phyloP scores from a whole-genome alignment of 1,284 basidiomycete species.

The Veloboletus limbatus region DNA sequence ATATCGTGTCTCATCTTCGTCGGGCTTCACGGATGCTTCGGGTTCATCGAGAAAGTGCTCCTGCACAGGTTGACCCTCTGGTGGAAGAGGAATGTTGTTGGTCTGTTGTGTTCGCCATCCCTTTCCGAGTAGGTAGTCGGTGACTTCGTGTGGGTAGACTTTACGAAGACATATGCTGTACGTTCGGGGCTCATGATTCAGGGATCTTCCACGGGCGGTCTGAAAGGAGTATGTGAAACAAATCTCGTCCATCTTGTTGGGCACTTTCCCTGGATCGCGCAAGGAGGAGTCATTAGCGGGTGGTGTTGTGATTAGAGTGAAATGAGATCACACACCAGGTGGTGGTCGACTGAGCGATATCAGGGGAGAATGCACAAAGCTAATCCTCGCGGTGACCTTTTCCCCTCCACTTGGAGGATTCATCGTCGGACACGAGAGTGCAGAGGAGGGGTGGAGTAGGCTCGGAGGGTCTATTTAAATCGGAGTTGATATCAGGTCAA shows the following conservation, averaged over 20 bases:
- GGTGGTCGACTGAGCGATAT: constrained; percentile 28
- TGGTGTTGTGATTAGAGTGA: background rate
- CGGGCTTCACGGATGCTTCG: constrained; percentile 31
- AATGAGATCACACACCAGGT: constrained; percentile 18
- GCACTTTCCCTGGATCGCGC: constrained; percentile 46
- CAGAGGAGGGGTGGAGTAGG: too few species aligned
- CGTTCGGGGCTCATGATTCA: constrained; percentile 57
- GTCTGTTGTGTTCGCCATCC: constrained; percentile 24
- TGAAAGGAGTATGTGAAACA: constrained; percentile 74
- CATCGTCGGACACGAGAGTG: constrained; percentile 12
- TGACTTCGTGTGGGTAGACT: constrained; percentile 70
- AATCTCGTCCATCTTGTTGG: constrained; percentile 63
- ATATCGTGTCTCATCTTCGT: constrained; percentile 42
- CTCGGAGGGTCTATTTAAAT: constrained; percentile 11
- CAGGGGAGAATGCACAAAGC: constrained; percentile 24
- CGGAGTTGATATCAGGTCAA: constrained; percentile 22
- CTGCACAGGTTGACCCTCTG: constrained; percentile 52
- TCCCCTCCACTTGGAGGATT: constrained; percentile 19
- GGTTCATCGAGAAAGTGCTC: constrained; percentile 28
- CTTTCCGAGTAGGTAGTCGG: constrained; percentile 45
- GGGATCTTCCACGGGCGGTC: constrained; percentile 54
- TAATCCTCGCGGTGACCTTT: constrained; percentile 19
- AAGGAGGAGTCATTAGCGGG: constrained; percentile 1
- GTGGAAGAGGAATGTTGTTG: constrained; percentile 51
- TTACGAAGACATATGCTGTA: constrained; percentile 68